phyloP scores from a whole-genome alignment of 306 rosid genomes.

The Cucurbita argyrosperma region DNA sequence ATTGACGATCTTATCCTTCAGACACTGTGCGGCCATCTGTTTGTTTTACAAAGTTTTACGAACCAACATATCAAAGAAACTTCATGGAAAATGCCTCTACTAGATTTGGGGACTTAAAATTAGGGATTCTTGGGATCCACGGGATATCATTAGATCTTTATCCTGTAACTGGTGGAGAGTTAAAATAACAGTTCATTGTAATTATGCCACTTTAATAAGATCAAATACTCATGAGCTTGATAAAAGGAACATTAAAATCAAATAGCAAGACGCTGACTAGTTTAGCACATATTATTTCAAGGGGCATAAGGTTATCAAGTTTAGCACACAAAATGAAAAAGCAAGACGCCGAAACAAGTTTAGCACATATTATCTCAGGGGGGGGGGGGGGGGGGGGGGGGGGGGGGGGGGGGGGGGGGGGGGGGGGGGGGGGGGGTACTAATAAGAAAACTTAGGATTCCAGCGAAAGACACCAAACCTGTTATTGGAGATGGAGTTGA shows the following conservation, averaged over 20 bases:
- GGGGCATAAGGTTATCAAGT: background rate
- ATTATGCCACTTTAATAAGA: background rate
- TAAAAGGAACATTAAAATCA: background rate
- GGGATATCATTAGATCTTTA: background rate
- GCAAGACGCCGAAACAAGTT: background rate
- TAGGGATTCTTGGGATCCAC: background rate
- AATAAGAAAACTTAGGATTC: background rate
- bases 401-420: background rate
- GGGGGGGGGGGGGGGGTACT: background rate
- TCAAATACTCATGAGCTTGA: background rate
- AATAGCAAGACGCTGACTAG: background rate
- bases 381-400: too few species aligned
- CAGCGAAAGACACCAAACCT: slow-evolving; percentile 35
- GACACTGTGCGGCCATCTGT: background rate
- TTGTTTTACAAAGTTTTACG: background rate
- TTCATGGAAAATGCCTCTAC: background rate
- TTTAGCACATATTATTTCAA: background rate
- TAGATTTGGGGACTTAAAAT: background rate
- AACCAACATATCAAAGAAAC: background rate
- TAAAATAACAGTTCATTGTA: background rate
- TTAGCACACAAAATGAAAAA: too few species aligned
- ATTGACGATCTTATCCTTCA: background rate
- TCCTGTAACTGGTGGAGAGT: background rate
- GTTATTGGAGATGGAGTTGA: slow-evolving; percentile 94
- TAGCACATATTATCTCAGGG: background rate